Evolutionary conservation across 1,284 basidiomycete genomes (phyloP).

Genomic region (Mycosarcoma maydis): DNA sequence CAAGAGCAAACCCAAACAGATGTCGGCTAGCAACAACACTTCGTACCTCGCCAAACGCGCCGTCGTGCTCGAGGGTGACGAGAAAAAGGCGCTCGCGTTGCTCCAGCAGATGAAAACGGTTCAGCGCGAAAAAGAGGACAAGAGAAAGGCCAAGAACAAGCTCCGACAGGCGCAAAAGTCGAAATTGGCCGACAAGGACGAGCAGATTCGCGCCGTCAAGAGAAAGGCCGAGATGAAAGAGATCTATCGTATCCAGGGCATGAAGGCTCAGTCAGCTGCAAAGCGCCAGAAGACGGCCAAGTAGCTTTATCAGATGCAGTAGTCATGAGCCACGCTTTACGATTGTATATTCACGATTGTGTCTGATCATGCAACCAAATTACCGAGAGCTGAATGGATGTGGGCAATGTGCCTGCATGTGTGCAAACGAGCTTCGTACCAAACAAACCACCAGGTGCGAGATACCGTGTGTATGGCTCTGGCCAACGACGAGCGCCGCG

Average conservation of each 20-base stretch:
- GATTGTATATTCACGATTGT: too few species aligned
- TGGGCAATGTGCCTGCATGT: too few species aligned
- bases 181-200: slow-evolving; percentile 46
- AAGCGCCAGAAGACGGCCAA: slow-evolving; percentile 55
- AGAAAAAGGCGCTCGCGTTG: slow-evolving; percentile 89
- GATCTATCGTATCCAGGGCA: slow-evolving; percentile 55
- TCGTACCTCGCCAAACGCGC: slow-evolving; percentile 73
- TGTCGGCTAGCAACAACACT: slow-evolving; percentile 71
- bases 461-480: too few species aligned
- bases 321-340: too few species aligned
- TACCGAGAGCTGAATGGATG: too few species aligned
- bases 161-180: slow-evolving; percentile 33
- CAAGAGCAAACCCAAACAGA: slow-evolving; percentile 87
- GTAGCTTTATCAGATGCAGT: too few species aligned
- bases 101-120: slow-evolving; percentile 94
- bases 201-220: slow-evolving; percentile 46
- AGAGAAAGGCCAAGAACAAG: slow-evolving; percentile 71
- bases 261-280: slow-evolving; percentile 48
- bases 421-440: too few species aligned
- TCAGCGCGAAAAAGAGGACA: slow-evolving; percentile 86
- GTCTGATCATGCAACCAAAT: too few species aligned
- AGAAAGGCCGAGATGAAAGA: slow-evolving; percentile 62
- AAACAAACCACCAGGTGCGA: too few species aligned
- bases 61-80: slow-evolving; percentile 92
- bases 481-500: too few species aligned